Percentiles rank a stretch among this genome's conserved stretches.
Conservation (phyloP, 352 stramenopile species). For the Globisporangium cederbergense region DNA sequence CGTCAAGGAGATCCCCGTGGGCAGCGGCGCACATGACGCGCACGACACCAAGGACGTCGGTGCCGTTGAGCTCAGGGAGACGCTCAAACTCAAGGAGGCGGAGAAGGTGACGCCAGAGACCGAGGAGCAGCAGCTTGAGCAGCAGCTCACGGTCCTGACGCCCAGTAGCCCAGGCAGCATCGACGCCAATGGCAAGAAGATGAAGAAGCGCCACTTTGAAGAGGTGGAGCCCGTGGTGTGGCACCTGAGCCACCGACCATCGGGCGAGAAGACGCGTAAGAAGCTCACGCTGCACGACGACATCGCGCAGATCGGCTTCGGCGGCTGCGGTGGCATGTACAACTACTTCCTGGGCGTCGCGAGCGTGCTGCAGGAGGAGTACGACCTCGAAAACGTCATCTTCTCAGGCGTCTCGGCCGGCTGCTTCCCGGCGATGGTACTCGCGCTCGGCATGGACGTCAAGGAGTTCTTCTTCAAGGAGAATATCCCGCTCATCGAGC, state of each 20-base stretch:
- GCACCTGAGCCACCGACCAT: conserved; percentile 25
- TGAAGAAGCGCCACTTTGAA: conserved; percentile 14
- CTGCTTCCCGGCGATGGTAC: conserved; percentile 65
- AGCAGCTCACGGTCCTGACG: conserved; percentile 1
- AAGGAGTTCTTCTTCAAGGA: conserved; percentile 85
- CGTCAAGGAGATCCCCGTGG: neutral
- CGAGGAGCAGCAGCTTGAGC: neutral
- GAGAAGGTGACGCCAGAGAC: neutral
- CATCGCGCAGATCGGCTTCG: conserved; percentile 75
- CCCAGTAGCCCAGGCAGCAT: neutral
- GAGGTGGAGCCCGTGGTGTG: conserved; percentile 23
- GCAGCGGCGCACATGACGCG: neutral
- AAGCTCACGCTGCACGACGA: conserved; percentile 56
- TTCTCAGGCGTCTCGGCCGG: conserved; percentile 77
- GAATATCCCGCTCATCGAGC: conserved; percentile 71
- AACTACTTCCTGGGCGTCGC: conserved; percentile 84
- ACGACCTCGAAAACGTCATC: conserved; percentile 65
- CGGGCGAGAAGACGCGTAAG: conserved; percentile 24
- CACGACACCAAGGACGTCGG: neutral
- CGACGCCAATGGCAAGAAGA: neutral
- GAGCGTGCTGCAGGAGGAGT: conserved; percentile 73
- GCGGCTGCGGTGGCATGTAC: conserved; percentile 83
- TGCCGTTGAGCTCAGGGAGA: neutral
- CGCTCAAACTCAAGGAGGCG: neutral
- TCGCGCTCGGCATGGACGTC: conserved; percentile 62